Conservation (phyloP, 805 yeast species). For the Tetrapisispora taiwanensis region DNA sequence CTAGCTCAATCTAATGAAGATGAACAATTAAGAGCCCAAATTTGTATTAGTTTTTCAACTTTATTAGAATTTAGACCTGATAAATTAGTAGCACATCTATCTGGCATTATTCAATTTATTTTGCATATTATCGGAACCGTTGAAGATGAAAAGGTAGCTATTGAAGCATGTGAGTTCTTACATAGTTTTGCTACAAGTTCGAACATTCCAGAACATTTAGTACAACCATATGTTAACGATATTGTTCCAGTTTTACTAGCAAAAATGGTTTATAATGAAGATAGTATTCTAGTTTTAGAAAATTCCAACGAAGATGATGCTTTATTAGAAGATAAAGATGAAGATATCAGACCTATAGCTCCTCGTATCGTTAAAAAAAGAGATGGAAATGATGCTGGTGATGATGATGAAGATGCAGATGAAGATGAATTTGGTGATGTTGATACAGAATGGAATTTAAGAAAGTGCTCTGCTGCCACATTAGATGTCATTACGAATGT, state of each 20-base stretch:
- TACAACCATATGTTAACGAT: conserved; percentile 46
- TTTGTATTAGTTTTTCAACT: conserved; percentile 65
- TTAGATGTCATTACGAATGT: conserved; percentile 68
- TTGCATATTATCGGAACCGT: conserved; percentile 58
- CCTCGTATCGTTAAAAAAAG: conserved; percentile 50
- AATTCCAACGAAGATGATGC: conserved; percentile 57
- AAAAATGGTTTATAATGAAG: conserved; percentile 82
- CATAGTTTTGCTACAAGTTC: conserved; percentile 58
- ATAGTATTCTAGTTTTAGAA: conserved; percentile 61
- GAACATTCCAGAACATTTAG: conserved; percentile 42
- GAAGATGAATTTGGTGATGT: conserved; percentile 63
- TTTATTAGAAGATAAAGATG: conserved; percentile 67
- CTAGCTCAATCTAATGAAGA: conserved; percentile 52
- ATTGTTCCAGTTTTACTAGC: conserved; percentile 70
- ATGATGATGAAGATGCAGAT: conserved; percentile 51
- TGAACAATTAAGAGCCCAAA: conserved; percentile 54
- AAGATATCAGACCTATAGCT: conserved; percentile 77
- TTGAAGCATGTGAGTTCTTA: conserved; percentile 90
- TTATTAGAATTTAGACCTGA: conserved; percentile 73
- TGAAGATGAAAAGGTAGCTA: conserved; percentile 61
- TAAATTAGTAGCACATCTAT: conserved; percentile 65
- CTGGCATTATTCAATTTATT: conserved; percentile 79
- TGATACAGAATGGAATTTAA: conserved; percentile 73
- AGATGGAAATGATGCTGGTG: conserved; percentile 36
- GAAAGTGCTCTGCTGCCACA: conserved; percentile 93